Evolutionary conservation across 2,329 filamentous ascomycete species (phyloP), one percentile per base, ranked within the genome.

Genomic region (Penicillium oxalicum): DNA sequence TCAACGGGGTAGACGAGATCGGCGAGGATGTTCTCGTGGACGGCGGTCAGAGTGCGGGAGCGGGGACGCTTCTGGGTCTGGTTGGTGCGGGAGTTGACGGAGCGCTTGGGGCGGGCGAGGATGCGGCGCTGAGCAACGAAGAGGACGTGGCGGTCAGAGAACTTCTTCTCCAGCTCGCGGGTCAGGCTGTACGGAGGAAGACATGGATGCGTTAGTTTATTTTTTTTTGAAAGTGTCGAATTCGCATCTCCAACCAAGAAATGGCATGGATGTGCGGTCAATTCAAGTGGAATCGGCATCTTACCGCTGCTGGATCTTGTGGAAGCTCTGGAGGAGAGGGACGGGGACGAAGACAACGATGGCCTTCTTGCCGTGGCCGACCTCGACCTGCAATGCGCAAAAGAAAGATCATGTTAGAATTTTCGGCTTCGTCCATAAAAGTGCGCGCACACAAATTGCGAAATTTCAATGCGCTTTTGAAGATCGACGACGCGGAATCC

Each of bases 261-360:
- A 18, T 18, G 18, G 18, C 18, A 18, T 18, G 18, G 18, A 2
- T 18, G 18, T 18, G 18, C 18, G 18, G 18, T 18, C 18, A 18
- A 18, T 18, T 18, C 33, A 5, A 13, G 37, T 7, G 11, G 24
- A n/a, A 2, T 52, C 67, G 49, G 36, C 59, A 34, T 35, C 86
- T 78, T 91, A 97, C 91, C 93, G 91, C 83, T 97, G 93, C 85
- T 98, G 93, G 74, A 95, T 89, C 74, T 93, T 91, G 88, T 97
- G 93, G 89, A 96, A 98, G 76, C 88, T 88, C 77, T 86, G 81
- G 76, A 98, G 89, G 77, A 94, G 89, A 79, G 93, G 93, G 76
- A 98, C 93, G 75, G 93, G 93, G 83, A 98, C 93, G 88, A 98
- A 98, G 88, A 98, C 95, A 83, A 95, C 91, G 82, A 98, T 93